A percentile compares a stretch with the other conserved stretches of the same genome.
phyloP scores from a whole-genome alignment of 768 basidiomycete genomes.

The Boletus rufocinnamomeus region DNA sequence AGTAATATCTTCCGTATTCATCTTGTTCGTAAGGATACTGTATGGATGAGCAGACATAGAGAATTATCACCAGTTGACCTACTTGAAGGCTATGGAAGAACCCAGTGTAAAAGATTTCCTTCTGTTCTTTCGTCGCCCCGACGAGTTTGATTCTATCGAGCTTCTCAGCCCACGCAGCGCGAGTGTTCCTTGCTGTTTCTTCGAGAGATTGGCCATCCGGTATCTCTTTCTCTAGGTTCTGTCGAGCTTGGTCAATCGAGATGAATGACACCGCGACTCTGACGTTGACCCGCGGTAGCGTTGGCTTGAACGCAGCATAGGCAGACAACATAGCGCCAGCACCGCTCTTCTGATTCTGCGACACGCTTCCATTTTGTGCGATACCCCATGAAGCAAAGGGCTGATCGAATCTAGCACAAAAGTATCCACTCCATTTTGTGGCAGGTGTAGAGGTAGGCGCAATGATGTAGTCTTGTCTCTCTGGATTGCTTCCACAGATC shows the following conservation, averaged over 20 bases:
- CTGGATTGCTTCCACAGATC: constrained; percentile 64
- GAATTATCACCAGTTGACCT: not conserved
- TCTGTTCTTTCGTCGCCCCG: constrained; percentile 49
- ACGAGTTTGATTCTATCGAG: constrained; percentile 51
- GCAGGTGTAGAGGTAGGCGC: constrained; percentile 51
- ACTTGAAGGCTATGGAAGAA: constrained; percentile 67
- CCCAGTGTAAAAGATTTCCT: constrained; percentile 58
- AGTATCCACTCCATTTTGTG: constrained; percentile 44
- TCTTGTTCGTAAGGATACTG: constrained; percentile 79
- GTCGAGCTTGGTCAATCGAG: constrained; percentile 63
- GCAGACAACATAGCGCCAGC: constrained; percentile 52
- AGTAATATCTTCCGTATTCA: constrained; percentile 70
- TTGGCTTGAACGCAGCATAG: constrained; percentile 46
- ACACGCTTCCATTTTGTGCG: constrained; percentile 45
- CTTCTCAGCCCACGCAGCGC: constrained; percentile 59
- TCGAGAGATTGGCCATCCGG: constrained; percentile 51
- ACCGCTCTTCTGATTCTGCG: constrained; percentile 31
- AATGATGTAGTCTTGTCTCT: constrained; percentile 72
- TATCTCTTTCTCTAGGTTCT: constrained; percentile 52
- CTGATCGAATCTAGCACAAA: constrained; percentile 59
- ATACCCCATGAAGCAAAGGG: constrained; percentile 51
- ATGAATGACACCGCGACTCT: constrained; percentile 76
- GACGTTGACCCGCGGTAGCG: constrained; percentile 45
- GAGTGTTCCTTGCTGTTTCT: constrained; percentile 48
- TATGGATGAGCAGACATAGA: constrained; percentile 1